These are phyloP conservation scores for Graphilbum sp. DNA, from an alignment of 2,329 filamentous ascomycete species.

Conservation along the genomic window DNA sequence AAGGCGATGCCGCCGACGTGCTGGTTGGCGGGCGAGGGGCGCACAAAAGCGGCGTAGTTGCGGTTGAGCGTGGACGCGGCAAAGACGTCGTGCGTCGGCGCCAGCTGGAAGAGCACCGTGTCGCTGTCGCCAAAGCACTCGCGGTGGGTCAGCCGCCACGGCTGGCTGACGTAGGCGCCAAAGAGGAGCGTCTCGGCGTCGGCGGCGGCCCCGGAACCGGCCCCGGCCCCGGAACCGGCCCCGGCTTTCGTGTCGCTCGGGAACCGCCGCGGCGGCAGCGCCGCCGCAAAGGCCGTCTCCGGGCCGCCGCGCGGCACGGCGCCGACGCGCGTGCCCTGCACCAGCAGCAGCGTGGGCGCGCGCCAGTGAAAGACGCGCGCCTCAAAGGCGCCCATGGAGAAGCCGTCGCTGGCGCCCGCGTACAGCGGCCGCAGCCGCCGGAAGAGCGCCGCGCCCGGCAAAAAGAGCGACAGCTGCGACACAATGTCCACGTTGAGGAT, in stretches of 20 bases:
- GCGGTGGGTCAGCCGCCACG: constrained; percentile 53
- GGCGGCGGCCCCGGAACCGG: too few species aligned
- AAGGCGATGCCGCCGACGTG: constrained; percentile 44
- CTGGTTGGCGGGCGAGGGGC: constrained; percentile 33
- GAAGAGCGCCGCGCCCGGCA: constrained; percentile 49
- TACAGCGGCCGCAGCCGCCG: constrained; percentile 50
- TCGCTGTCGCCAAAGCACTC: constrained; percentile 50
- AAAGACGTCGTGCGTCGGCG: constrained; percentile 57
- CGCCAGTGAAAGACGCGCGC: constrained; percentile 63
- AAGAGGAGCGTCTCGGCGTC: constrained; percentile 35
- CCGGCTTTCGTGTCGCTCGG: constrained; percentile 18
- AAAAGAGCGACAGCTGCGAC: constrained; percentile 58
- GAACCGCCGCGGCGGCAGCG: constrained; percentile 41
- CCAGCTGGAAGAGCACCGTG: constrained; percentile 53
- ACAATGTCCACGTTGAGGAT: constrained; percentile 50
- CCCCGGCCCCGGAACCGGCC: too few species aligned
- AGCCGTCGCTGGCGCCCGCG: constrained; percentile 53
- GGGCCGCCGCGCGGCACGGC: constrained; percentile 34
- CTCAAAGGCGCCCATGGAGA: constrained; percentile 64
- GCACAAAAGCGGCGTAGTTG: constrained; percentile 54
- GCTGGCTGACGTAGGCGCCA: constrained; percentile 48
- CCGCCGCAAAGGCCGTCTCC: constrained; percentile 38
- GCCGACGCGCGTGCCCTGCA: constrained; percentile 46
- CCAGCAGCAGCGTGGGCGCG: constrained; percentile 55
- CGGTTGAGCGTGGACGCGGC: constrained; percentile 44